phyloP scores from a whole-genome alignment of 179 eudicot species.

The Spinacia oleracea region DNA sequence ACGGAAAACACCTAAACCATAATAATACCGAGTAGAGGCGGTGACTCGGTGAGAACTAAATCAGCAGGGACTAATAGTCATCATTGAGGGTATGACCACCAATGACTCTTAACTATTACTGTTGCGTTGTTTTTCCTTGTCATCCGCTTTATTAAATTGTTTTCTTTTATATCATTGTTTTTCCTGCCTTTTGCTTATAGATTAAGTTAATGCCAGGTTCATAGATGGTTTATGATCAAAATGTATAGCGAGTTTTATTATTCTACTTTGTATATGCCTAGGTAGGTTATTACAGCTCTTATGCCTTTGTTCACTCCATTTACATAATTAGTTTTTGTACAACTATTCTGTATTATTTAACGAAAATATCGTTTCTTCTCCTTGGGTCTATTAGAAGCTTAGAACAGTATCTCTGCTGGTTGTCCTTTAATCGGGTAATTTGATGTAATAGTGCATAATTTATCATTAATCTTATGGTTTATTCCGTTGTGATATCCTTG shows the following conservation, averaged over 20 bases:
- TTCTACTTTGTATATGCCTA: too few species aligned
- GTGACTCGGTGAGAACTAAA: too few species aligned
- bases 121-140: neutral
- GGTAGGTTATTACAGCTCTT: neutral
- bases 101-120: too few species aligned
- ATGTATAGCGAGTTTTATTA: too few species aligned
- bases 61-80: too few species aligned
- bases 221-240: too few species aligned
- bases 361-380: neutral
- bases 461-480: neutral
- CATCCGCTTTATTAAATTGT: neutral
- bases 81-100: too few species aligned
- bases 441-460: neutral
- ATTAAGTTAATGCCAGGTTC: neutral
- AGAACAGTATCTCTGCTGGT: neutral
- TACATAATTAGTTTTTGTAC: neutral
- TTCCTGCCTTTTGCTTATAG: neutral
- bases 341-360: neutral
- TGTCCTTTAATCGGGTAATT: neutral
- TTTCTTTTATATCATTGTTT: neutral
- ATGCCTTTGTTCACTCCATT: neutral
- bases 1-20: too few species aligned
- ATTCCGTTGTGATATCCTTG: neutral
- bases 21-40: too few species aligned
- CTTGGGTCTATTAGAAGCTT: neutral